phyloP scores from a whole-genome alignment of 2,329 filamentous ascomycete species.

The Clarireedia sp. region DNA sequence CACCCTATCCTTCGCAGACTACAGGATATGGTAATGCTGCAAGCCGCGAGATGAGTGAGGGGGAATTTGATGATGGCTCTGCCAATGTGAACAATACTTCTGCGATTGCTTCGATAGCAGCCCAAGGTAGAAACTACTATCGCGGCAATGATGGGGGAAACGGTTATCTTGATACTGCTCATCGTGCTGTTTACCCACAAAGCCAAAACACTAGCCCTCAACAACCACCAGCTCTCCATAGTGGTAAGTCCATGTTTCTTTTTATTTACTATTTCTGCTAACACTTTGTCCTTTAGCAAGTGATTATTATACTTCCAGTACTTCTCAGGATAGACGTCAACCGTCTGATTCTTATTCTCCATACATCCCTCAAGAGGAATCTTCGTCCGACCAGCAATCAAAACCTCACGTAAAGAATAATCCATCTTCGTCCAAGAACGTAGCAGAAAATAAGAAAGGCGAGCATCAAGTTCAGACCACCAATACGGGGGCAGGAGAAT shows the following conservation, averaged over 20 bases:
- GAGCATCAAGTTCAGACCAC: neutral
- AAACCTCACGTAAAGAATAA: conserved; percentile 6
- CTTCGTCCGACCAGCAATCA: conserved; percentile 11
- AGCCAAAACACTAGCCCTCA: conserved; percentile 17
- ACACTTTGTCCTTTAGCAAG: neutral
- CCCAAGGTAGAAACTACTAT: conserved; percentile 27
- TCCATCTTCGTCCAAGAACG: neutral
- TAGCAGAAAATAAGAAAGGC: neutral
- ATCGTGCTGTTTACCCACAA: conserved; percentile 18
- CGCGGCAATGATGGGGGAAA: conserved; percentile 14
- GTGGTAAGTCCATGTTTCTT: conserved; percentile 14
- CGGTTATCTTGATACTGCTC: conserved; percentile 19
- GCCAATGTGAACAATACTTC: conserved; percentile 3
- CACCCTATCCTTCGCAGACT: conserved; percentile 4
- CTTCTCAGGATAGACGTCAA: conserved; percentile 16
- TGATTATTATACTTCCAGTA: conserved; percentile 16
- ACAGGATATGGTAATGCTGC: conserved; percentile 36
- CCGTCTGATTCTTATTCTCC: conserved; percentile 25
- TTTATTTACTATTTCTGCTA: neutral
- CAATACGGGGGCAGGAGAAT: neutral
- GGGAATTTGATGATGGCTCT: conserved; percentile 47
- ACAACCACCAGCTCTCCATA: conserved; percentile 9
- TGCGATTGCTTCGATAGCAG: conserved; percentile 9
- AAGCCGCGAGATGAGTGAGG: conserved; percentile 72
- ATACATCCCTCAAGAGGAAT: conserved; percentile 15